These are phyloP conservation scores for Vanrija pseudolonga DNA, from an alignment of 1,284 basidiomycete species.

Conservation along the genomic window DNA sequence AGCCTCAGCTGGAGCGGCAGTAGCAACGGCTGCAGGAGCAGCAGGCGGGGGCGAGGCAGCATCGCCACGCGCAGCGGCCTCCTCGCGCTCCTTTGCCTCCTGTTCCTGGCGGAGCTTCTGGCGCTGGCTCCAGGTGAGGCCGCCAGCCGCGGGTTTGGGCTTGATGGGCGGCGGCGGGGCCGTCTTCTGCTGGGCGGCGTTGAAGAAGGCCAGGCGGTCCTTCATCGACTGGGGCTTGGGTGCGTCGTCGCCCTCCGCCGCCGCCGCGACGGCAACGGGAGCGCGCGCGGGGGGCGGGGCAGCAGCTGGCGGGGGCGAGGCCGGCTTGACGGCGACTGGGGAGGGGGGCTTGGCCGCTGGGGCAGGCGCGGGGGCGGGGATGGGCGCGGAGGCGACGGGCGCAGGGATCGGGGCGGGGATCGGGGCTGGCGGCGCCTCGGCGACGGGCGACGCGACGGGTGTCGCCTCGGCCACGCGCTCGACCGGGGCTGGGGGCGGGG, in stretches of 20 bases:
- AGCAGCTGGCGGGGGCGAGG: not conserved
- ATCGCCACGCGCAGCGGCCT: slow-evolving; percentile 12
- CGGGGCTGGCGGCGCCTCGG: not conserved
- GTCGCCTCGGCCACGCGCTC: not conserved
- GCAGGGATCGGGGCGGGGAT: no score
- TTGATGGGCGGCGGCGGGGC: slow-evolving; percentile 56
- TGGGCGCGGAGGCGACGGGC: no score
- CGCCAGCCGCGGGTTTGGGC: slow-evolving; percentile 60
- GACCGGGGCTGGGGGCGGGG: not conserved
- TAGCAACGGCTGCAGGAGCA: slow-evolving; percentile 9
- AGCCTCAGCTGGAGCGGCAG: slow-evolving; percentile 9
- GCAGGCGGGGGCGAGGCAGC: slow-evolving; percentile 2
- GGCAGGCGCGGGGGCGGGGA: not conserved
- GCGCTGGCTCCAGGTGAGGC: slow-evolving; percentile 52
- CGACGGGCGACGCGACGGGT: not conserved
- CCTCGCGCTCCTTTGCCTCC: slow-evolving; percentile 42
- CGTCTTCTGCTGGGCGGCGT: slow-evolving; percentile 34
- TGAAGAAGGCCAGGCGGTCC: slow-evolving; percentile 50
- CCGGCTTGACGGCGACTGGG: not conserved
- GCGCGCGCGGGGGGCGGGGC: not conserved
- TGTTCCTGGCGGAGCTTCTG: slow-evolving; percentile 48
- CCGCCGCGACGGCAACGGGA: not conserved
- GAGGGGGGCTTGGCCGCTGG: not conserved
- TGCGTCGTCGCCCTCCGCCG: slow-evolving; percentile 17
- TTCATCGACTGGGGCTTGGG: slow-evolving; percentile 41